Conservation (phyloP, 1,139 yeast species). For the Suhomyces atakaporum region DNA sequence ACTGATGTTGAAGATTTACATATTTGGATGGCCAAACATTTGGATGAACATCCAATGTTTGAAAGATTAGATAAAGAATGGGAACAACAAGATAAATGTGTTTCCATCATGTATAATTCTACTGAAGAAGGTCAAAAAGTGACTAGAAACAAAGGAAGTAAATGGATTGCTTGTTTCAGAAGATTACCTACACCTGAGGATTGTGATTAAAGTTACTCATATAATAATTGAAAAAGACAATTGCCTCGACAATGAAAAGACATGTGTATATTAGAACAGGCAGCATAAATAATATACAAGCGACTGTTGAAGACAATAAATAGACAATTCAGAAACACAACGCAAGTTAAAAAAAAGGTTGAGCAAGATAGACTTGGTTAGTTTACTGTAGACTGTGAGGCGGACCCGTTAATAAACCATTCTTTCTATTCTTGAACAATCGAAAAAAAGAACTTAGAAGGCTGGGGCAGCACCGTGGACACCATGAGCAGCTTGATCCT, state of each 20-base stretch:
- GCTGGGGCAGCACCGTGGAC: slow-evolving; percentile 7
- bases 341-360: slow-evolving; percentile 11
- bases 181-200: slow-evolving; percentile 64
- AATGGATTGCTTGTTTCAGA: slow-evolving; percentile 85
- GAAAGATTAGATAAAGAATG: slow-evolving; percentile 77
- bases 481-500: slow-evolving; percentile 9
- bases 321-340: slow-evolving; percentile 12
- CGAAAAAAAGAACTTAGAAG: slow-evolving; percentile 11
- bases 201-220: slow-evolving; percentile 27
- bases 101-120: slow-evolving; percentile 79
- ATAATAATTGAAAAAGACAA: neutral
- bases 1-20: slow-evolving; percentile 95
- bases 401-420: slow-evolving; percentile 3
- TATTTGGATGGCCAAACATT: slow-evolving; percentile 93
- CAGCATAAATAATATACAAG: slow-evolving; percentile 12
- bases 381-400: slow-evolving; percentile 3
- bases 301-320: slow-evolving; percentile 12
- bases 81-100: slow-evolving; percentile 81
- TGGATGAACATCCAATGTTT: slow-evolving; percentile 88
- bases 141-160: slow-evolving; percentile 80
- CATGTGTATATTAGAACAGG: slow-evolving; percentile 11
- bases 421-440: slow-evolving; percentile 9
- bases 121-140: slow-evolving; percentile 99
- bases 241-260: neutral
- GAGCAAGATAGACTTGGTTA: slow-evolving; percentile 11